Percentiles rank a stretch among this genome's conserved stretches.
Conservation (phyloP, 2,329 filamentous ascomycete genomes). For the Aspergillus jensenii region DNA sequence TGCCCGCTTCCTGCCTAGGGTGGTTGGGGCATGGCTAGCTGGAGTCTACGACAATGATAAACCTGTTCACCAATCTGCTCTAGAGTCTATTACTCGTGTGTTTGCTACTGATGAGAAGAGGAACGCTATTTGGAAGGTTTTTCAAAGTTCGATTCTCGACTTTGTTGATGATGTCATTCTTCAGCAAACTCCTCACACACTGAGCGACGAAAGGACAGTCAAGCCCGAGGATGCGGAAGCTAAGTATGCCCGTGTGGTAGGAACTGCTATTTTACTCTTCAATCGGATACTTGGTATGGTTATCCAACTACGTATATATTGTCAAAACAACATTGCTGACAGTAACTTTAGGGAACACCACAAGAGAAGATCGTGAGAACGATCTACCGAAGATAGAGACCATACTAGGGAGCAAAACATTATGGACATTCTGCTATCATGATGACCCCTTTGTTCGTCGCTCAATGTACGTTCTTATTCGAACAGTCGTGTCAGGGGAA, state of each 20-base stretch:
- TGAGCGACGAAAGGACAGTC: conserved; percentile 86
- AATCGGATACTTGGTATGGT: conserved; percentile 52
- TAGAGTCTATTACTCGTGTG: conserved; percentile 72
- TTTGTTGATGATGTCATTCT: conserved; percentile 76
- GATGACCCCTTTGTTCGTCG: conserved; percentile 59
- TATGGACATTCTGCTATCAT: conserved; percentile 61
- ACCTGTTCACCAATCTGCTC: conserved; percentile 71
- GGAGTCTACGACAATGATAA: conserved; percentile 85
- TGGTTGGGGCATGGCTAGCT: conserved; percentile 87
- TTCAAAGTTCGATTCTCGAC: conserved; percentile 75
- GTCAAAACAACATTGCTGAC: conserved; percentile 14
- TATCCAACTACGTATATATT: not conserved
- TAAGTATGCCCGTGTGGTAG: conserved; percentile 80
- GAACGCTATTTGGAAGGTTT: conserved; percentile 73
- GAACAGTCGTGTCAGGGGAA: conserved; percentile 50
- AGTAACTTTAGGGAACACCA: conserved; percentile 30
- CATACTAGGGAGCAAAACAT: conserved; percentile 62
- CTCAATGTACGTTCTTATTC: conserved; percentile 57
- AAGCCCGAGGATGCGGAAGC: conserved; percentile 80
- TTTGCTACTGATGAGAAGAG: conserved; percentile 80
- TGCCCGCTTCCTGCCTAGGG: conserved; percentile 71
- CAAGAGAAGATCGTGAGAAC: conserved; percentile 57
- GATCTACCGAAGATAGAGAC: conserved; percentile 62
- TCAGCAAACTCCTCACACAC: conserved; percentile 73
- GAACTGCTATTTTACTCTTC: conserved; percentile 57